Base-by-base conservation (phyloP, 805 yeast genomes). In the Ogataea corticis region DNA sequence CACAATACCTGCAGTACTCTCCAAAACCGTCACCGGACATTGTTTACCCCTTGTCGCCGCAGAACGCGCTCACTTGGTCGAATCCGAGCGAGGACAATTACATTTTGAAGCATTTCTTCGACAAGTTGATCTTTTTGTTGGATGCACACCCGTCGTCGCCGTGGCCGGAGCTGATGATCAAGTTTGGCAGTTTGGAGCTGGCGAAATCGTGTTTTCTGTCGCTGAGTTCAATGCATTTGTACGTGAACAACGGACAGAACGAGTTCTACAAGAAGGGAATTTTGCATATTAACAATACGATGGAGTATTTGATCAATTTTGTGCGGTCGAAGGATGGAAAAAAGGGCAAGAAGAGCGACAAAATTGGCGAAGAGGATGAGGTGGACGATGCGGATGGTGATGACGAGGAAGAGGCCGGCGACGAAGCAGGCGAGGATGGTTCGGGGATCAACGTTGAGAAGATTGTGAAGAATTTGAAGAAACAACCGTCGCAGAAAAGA, bases 121-220 rank as follows among this genome's bases (percentile, higher is more conserved):
- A 76, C 51, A 73, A 76, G 47, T 63, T 79, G 30, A 59, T 79
- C 5, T 82, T 80, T 1, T 54, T 79, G 33, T 58, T 79, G 28
- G 84, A 79, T 61, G 81, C 82, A 0, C 83, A 79, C 55, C 84
- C 83, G 0, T 74, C 75, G 33, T 68, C 81, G 1, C 83, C 83
- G 3, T 77, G 83, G 83, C 84, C 84, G 0, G 79, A 77, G 46
- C 58, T 79, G 45, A 81, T 82, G 34, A 63, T 79, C 48, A 71
- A 73, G 41, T 79, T 79, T 54, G 79, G 83, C 52, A 81, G 79
- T 53, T 71, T 76, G 50, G 80, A 78, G 51, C 71, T 79, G 37
- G 83, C 83, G 0, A 67, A 80, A 44, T 74, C 80, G 49, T 79
- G 84, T 49, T 79, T 79, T 51, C 70, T 79, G 16, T 77, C 82